Evolutionary conservation across 164 flowering plant species (phyloP).

Genomic region (Vitis riparia): DNA sequence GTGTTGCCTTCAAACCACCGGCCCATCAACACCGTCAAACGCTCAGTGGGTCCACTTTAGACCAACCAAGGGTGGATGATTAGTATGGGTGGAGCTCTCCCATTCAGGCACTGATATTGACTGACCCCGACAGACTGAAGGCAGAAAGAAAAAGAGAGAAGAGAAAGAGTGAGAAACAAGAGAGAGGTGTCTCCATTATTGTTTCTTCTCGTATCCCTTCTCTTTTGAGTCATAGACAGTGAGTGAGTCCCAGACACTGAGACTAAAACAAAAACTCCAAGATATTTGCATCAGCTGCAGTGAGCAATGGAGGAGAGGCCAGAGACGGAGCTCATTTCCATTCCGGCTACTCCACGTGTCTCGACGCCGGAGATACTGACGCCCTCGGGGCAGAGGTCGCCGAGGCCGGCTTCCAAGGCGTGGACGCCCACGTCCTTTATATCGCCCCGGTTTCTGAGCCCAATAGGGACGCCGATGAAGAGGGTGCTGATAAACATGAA

Average conservation of each 20-base stretch:
- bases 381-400: slow-evolving; percentile 87
- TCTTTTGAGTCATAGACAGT: background rate
- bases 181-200: background rate
- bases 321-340: slow-evolving; percentile 91
- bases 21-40: background rate
- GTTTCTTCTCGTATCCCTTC: slow-evolving; percentile 6
- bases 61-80: too few relatives aligned
- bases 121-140: background rate
- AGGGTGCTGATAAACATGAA: slow-evolving; percentile 90
- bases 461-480: slow-evolving; percentile 98
- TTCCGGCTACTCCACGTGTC: slow-evolving; percentile 85
- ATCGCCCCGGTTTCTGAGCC: slow-evolving; percentile 90
- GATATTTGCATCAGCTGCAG: background rate
- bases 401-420: slow-evolving; percentile 47
- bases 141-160: background rate
- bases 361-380: slow-evolving; percentile 90
- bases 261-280: background rate
- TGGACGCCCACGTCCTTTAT: slow-evolving; percentile 95
- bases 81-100: too few relatives aligned
- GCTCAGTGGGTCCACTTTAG: background rate
- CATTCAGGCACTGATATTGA: too few relatives aligned
- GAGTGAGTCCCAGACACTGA: background rate
- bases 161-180: background rate
- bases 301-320: slow-evolving; percentile 70
- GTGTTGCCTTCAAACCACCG: background rate